Conservation (phyloP, 1,139 yeast species). For the Pneumocystis murina region DNA sequence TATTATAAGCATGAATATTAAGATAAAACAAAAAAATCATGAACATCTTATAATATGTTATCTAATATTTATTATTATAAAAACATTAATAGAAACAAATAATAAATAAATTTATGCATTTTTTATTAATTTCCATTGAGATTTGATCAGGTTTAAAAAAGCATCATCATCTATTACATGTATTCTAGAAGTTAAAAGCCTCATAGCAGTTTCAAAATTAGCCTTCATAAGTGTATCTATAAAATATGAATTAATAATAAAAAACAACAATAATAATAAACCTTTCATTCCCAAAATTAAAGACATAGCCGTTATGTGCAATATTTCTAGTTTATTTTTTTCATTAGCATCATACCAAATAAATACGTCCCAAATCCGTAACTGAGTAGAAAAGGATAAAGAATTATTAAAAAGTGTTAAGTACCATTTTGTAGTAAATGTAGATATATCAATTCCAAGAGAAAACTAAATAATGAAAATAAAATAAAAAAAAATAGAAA, state of each 20-base stretch:
- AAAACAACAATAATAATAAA: constrained; percentile 8
- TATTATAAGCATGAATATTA: too few relatives aligned
- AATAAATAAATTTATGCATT: not conserved
- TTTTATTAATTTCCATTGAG: not conserved
- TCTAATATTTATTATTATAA: too few relatives aligned
- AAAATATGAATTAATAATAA: constrained; percentile 6
- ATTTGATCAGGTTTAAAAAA: constrained; percentile 8
- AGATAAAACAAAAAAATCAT: too few relatives aligned
- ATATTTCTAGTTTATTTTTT: constrained; percentile 2
- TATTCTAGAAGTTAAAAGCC: constrained; percentile 11
- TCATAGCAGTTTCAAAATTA: constrained; percentile 17
- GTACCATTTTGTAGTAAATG: constrained; percentile 18
- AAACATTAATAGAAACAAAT: too few relatives aligned
- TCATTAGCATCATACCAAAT: constrained; percentile 9
- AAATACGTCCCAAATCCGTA: constrained; percentile 17
- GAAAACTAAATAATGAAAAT: not conserved
- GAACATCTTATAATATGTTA: too few relatives aligned
- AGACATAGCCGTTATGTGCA: constrained; percentile 13
- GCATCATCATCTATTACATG: constrained; percentile 14
- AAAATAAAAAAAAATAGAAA: not conserved
- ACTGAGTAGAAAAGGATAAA: constrained; percentile 16
- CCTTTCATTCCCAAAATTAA: constrained; percentile 6
- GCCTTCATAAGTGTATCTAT: constrained; percentile 7
- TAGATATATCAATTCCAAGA: constrained; percentile 14
- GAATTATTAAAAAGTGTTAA: constrained; percentile 16